Percentiles rank a stretch among this genome's conserved stretches.
These are phyloP conservation scores for Calocybe cyanea DNA, from an alignment of 768 basidiomycete species.

Conservation along the genomic window DNA sequence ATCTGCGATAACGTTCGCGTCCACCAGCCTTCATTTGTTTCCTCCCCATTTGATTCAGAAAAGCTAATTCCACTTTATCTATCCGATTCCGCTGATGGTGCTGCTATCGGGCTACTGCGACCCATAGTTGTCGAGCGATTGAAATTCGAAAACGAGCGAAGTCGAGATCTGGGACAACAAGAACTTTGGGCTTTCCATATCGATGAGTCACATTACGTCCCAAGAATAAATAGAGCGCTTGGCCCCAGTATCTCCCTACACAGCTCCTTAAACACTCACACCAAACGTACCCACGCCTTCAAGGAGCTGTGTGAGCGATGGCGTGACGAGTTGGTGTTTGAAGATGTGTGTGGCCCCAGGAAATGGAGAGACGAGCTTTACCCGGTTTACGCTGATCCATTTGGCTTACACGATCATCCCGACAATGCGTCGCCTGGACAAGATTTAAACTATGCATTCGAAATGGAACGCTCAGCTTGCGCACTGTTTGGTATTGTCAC, in stretches of 20 bases:
- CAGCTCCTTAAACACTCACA: constrained; percentile 46
- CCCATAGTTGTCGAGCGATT: constrained; percentile 55
- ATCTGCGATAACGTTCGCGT: constrained; percentile 68
- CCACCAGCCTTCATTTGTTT: constrained; percentile 23
- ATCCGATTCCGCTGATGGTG: constrained; percentile 42
- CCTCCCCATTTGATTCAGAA: constrained; percentile 34
- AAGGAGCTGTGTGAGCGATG: constrained; percentile 69
- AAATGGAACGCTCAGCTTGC: constrained; percentile 87
- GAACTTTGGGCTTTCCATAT: constrained; percentile 39
- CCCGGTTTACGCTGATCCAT: constrained; percentile 67
- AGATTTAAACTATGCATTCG: constrained; percentile 68
- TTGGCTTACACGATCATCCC: constrained; percentile 52
- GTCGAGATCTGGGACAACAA: constrained; percentile 19
- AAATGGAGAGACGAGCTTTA: constrained; percentile 91
- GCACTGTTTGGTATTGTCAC: constrained; percentile 87
- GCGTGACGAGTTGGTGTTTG: constrained; percentile 62
- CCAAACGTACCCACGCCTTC: constrained; percentile 59
- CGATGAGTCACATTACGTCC: constrained; percentile 24
- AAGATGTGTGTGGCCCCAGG: constrained; percentile 61
- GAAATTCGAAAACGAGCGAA: constrained; percentile 42
- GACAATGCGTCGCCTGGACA: constrained; percentile 27
- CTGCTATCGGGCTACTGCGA: constrained; percentile 59
- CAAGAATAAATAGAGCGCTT: constrained; percentile 14
- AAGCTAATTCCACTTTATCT: constrained; percentile 55
- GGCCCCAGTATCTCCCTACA: constrained; percentile 49